Conservation (phyloP, 345 rosid species). For the Lepidium aucheri region DNA sequence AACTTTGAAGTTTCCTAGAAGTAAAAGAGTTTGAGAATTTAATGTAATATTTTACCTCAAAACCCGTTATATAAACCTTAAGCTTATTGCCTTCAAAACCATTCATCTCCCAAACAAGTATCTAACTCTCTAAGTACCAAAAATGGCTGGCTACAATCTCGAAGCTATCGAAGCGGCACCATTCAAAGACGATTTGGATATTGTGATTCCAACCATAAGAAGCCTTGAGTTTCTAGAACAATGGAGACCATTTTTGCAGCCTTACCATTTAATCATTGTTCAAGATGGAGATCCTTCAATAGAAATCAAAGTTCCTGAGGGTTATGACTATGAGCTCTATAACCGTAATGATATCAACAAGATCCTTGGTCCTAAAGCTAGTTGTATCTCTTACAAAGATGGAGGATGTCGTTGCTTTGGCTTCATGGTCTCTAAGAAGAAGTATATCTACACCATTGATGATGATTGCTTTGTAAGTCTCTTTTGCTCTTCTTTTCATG, state of each 20-base stretch:
- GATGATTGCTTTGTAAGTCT: slow-evolving; percentile 85
- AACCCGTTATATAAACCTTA: slow-evolving; percentile 1
- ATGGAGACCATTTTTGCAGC: slow-evolving; percentile 78
- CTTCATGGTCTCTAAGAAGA: slow-evolving; percentile 76
- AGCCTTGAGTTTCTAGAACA: slow-evolving; percentile 71
- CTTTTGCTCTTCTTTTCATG: not conserved
- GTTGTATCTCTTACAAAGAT: slow-evolving; percentile 66
- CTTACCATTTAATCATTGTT: slow-evolving; percentile 74
- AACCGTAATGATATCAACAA: slow-evolving; percentile 70
- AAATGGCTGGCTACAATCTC: slow-evolving; percentile 30
- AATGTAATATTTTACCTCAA: not conserved
- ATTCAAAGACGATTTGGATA: slow-evolving; percentile 68
- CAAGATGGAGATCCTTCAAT: slow-evolving; percentile 81
- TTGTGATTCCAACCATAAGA: slow-evolving; percentile 78
- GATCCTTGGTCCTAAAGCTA: slow-evolving; percentile 80
- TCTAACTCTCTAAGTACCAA: not conserved
- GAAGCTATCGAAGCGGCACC: slow-evolving; percentile 34
- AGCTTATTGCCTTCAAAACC: not conserved
- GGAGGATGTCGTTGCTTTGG: slow-evolving; percentile 77
- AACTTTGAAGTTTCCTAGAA: too few species aligned
- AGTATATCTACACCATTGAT: slow-evolving; percentile 79
- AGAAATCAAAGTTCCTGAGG: slow-evolving; percentile 59
- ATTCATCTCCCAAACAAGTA: not conserved
- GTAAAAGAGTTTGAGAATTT: not conserved
- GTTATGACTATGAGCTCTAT: slow-evolving; percentile 77